These are phyloP conservation scores for Schizophyllum amplum DNA, from an alignment of 1,284 basidiomycete genomes.

Conservation along the genomic window DNA sequence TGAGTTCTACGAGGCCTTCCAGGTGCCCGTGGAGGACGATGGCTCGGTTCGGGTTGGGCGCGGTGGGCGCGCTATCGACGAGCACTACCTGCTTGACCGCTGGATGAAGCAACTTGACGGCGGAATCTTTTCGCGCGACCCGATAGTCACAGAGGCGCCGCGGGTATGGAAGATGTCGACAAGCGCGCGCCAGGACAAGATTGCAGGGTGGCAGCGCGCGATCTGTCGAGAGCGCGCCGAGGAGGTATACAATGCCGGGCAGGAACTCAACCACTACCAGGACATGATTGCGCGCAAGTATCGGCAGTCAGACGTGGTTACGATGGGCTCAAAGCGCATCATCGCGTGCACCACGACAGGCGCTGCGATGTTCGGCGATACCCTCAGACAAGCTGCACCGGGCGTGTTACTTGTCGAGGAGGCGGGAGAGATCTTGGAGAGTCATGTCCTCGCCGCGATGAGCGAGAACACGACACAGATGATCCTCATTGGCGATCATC, in stretches of 20 bases:
- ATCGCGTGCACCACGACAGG: slow-evolving; percentile 62
- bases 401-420: slow-evolving; percentile 57
- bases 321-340: slow-evolving; percentile 43
- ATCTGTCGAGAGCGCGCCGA: slow-evolving; percentile 30
- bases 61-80: slow-evolving; percentile 25
- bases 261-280: slow-evolving; percentile 34
- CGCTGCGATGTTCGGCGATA: slow-evolving; percentile 48
- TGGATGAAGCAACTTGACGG: slow-evolving; percentile 38
- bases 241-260: slow-evolving; percentile 27
- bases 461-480: slow-evolving; percentile 37
- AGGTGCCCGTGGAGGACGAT: slow-evolving; percentile 30
- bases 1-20: slow-evolving; percentile 39
- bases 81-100: slow-evolving; percentile 34
- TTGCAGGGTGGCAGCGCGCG: slow-evolving; percentile 32
- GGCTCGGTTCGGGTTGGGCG: slow-evolving; percentile 36
- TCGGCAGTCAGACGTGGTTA: slow-evolving; percentile 24
- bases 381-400: slow-evolving; percentile 36
- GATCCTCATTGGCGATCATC: slow-evolving; percentile 62
- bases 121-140: slow-evolving; percentile 28
- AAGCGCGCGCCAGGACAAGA: slow-evolving; percentile 22
- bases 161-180: slow-evolving; percentile 38
- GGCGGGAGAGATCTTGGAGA: slow-evolving; percentile 63
- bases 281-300: slow-evolving; percentile 29
- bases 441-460: slow-evolving; percentile 55
- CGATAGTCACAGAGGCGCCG: slow-evolving; percentile 17